phyloP scores from a whole-genome alignment of 371 early-diverging fungal species.

The Gilbertella persicaria region DNA sequence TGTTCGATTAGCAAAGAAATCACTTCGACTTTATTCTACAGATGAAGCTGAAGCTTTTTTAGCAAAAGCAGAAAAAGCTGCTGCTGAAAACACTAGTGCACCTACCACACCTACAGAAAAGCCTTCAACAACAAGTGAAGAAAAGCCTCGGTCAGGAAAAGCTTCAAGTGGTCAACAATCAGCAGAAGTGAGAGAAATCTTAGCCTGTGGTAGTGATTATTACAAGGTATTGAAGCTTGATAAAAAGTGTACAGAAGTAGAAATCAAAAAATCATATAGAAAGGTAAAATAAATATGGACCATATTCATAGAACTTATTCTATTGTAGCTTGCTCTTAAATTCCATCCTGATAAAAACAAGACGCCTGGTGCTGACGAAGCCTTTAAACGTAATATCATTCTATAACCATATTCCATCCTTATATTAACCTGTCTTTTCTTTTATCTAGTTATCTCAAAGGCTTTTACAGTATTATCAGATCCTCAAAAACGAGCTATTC shows the following conservation, averaged over 20 bases:
- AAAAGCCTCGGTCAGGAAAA: slow-evolving; percentile 30
- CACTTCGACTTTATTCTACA: slow-evolving; percentile 76
- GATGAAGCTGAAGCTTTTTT: slow-evolving; percentile 67
- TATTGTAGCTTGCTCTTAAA: slow-evolving; percentile 79
- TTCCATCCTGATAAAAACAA: slow-evolving; percentile 98
- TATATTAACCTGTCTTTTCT: background rate
- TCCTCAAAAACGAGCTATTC: slow-evolving; percentile 81
- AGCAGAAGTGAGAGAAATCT: slow-evolving; percentile 76
- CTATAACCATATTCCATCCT: slow-evolving; percentile 51
- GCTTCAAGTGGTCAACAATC: slow-evolving; percentile 80
- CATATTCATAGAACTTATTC: background rate
- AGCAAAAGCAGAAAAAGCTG: slow-evolving; percentile 41
- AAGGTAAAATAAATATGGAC: slow-evolving; percentile 57
- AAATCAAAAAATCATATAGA: slow-evolving; percentile 96
- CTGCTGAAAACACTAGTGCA: slow-evolving; percentile 12
- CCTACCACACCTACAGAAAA: slow-evolving; percentile 14
- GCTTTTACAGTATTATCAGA: slow-evolving; percentile 91
- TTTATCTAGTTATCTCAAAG: slow-evolving; percentile 77
- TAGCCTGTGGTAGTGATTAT: slow-evolving; percentile 77
- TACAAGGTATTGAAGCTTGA: slow-evolving; percentile 87
- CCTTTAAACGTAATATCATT: slow-evolving; percentile 81
- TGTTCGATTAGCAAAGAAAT: slow-evolving; percentile 82
- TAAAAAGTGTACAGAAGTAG: slow-evolving; percentile 79
- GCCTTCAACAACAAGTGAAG: slow-evolving; percentile 4
- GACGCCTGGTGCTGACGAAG: slow-evolving; percentile 96